Percentiles rank a stretch among this genome's conserved stretches.
These are phyloP conservation scores for Sugiyamaella sp. DNA, from an alignment of 1,139 yeast species.

Conservation along the genomic window DNA sequence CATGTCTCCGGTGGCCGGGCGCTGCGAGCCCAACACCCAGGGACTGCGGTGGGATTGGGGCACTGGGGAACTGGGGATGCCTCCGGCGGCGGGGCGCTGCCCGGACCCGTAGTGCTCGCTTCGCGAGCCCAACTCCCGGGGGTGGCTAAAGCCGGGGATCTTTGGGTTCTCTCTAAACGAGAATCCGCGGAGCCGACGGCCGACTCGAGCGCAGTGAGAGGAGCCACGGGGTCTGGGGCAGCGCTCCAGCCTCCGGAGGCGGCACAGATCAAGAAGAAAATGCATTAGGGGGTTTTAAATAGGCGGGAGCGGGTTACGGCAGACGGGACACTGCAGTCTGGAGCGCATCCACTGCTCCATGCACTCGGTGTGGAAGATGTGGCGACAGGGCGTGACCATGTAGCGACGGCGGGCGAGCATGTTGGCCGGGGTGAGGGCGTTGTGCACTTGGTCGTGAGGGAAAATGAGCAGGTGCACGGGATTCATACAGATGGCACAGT, in stretches of 20 bases:
- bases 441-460: slow-evolving; percentile 40
- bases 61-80: neutral
- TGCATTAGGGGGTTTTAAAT: slow-evolving; percentile 25
- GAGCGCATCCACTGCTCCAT: slow-evolving; percentile 93
- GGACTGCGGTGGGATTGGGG: neutral
- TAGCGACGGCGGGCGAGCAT: slow-evolving; percentile 50
- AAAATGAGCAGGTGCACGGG: slow-evolving; percentile 64
- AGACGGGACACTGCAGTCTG: slow-evolving; percentile 90
- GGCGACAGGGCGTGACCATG: slow-evolving; percentile 93
- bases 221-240: neutral
- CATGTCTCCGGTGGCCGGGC: neutral
- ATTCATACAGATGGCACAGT: slow-evolving; percentile 91
- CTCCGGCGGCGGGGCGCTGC: too few species aligned
- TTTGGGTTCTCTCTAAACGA: too few species aligned
- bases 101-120: too few species aligned
- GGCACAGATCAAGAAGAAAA: neutral
- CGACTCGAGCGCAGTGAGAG: too few species aligned
- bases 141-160: too few species aligned
- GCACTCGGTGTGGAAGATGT: slow-evolving; percentile 85
- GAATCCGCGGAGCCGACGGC: neutral
- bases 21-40: neutral
- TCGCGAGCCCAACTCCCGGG: too few species aligned
- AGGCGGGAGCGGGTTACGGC: slow-evolving; percentile 86
- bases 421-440: slow-evolving; percentile 40
- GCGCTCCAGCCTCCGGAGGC: neutral